Percentiles rank a stretch among this genome's conserved stretches.
These are phyloP conservation scores for Cladosporium austrohemisphaericum DNA, from an alignment of 2,329 filamentous ascomycete species.

Conservation along the genomic window DNA sequence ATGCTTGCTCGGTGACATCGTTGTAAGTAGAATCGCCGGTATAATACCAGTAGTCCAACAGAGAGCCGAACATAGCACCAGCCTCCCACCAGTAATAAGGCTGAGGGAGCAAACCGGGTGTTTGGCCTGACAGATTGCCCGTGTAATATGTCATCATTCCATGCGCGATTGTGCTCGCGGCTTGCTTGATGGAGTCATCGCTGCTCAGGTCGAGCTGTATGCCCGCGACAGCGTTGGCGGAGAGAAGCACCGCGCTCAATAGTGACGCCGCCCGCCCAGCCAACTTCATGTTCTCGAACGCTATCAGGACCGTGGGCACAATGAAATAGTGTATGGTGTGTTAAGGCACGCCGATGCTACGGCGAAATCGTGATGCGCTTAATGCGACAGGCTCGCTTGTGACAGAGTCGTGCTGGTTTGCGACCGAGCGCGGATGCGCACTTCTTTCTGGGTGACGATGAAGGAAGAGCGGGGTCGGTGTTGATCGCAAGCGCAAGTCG, in stretches of 20 bases:
- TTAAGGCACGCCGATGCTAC: not conserved
- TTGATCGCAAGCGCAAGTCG: constrained; percentile 2
- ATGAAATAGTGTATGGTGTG: no score
- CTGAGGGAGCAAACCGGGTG: constrained; percentile 55
- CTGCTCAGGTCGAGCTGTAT: constrained; percentile 13
- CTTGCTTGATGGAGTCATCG: constrained; percentile 41
- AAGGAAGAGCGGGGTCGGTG: constrained; percentile 11
- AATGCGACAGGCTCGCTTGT: not conserved
- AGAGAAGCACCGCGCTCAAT: not conserved
- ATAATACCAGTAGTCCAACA: constrained; percentile 67
- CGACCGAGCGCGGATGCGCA: constrained; percentile 4
- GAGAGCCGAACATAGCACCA: constrained; percentile 57
- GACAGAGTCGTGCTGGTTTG: not conserved
- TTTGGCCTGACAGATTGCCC: constrained; percentile 50
- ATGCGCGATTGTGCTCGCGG: constrained; percentile 42
- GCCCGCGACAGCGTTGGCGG: not conserved
- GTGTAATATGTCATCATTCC: constrained; percentile 52
- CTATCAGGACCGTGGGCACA: not conserved
- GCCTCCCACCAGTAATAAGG: constrained; percentile 72
- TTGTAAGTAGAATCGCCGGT: constrained; percentile 65
- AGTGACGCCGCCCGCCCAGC: not conserved
- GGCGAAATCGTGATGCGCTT: not conserved
- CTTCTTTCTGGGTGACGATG: not conserved
- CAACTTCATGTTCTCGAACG: not conserved
- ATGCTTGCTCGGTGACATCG: constrained; percentile 52